These are phyloP conservation scores for Tolypocladium pustulatum DNA, from an alignment of 2,329 filamentous ascomycete genomes.

Conservation along the genomic window DNA sequence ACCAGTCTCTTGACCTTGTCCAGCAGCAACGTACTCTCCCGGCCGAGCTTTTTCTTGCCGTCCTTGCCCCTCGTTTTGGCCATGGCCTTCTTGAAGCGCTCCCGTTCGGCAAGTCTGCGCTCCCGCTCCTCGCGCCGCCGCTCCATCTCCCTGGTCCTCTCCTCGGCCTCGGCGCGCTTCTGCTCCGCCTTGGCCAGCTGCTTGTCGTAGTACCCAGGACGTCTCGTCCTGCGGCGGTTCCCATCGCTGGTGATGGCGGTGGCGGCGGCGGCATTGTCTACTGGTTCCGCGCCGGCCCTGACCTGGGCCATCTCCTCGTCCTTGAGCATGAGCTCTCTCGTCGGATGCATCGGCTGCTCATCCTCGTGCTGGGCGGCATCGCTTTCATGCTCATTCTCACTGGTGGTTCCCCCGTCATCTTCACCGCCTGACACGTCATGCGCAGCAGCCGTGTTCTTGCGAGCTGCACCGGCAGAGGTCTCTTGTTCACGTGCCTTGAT, in stretches of 20 bases:
- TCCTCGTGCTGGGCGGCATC: slow-evolving; percentile 7
- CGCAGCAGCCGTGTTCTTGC: slow-evolving; percentile 6
- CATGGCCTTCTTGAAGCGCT: slow-evolving; percentile 55
- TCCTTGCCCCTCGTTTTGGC: slow-evolving; percentile 65
- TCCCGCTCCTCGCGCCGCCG: slow-evolving; percentile 52
- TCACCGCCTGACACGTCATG: background rate
- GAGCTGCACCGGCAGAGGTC: slow-evolving; percentile 8
- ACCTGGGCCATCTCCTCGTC: slow-evolving; percentile 25
- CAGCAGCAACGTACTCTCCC: slow-evolving; percentile 68
- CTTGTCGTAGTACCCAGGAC: slow-evolving; percentile 55
- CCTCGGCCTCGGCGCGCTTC: slow-evolving; percentile 30
- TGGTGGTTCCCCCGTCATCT: slow-evolving; percentile 4
- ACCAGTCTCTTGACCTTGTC: slow-evolving; percentile 70
- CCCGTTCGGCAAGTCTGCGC: slow-evolving; percentile 53
- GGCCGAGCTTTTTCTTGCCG: slow-evolving; percentile 69
- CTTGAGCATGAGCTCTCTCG: slow-evolving; percentile 27
- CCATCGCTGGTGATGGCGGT: slow-evolving; percentile 16
- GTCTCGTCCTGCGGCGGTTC: slow-evolving; percentile 21
- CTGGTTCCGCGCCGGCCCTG: slow-evolving; percentile 8
- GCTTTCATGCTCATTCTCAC: slow-evolving; percentile 5
- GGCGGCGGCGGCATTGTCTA: slow-evolving; percentile 4
- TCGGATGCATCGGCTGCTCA: slow-evolving; percentile 22
- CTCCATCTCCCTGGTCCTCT: slow-evolving; percentile 28
- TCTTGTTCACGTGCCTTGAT: slow-evolving; percentile 48
- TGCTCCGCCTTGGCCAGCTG: slow-evolving; percentile 40